These are phyloP conservation scores for Coemansia sp. DNA, from an alignment of 192 early-diverging fungal genomes.

Conservation along the genomic window DNA sequence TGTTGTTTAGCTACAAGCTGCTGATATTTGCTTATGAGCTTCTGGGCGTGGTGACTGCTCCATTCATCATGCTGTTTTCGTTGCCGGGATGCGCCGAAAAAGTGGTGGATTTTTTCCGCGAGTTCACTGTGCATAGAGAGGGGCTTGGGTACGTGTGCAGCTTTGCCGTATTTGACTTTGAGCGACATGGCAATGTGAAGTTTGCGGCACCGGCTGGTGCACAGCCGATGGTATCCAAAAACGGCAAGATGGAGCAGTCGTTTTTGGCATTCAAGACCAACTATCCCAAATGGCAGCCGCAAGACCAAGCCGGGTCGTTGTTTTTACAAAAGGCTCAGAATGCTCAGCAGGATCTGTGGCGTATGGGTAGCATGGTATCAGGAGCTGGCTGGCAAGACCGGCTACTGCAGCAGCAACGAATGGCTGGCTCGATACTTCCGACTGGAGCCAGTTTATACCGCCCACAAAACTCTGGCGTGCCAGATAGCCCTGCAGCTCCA, in stretches of 20 bases:
- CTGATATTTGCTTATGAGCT: constrained; percentile 80
- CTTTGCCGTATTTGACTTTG: constrained; percentile 95
- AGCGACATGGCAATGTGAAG: constrained; percentile 80
- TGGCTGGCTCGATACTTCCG: constrained; percentile 48
- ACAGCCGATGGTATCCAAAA: constrained; percentile 69
- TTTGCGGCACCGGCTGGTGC: constrained; percentile 72
- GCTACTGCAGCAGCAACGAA: constrained; percentile 47
- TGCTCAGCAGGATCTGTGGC: constrained; percentile 51
- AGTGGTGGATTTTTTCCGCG: constrained; percentile 92
- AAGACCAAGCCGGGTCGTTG: constrained; percentile 71
- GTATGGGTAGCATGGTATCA: constrained; percentile 12
- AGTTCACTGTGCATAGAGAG: constrained; percentile 90
- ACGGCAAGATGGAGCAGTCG: constrained; percentile 98
- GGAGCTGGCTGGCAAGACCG: constrained; percentile 47
- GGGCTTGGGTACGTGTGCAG: constrained; percentile 93
- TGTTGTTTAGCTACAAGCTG: constrained; percentile 78
- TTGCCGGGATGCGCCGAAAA: constrained; percentile 70
- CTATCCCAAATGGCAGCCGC: constrained; percentile 92
- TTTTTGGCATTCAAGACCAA: constrained; percentile 94
- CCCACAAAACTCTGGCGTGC: constrained; percentile 4
- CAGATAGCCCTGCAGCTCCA: constrained; percentile 17
- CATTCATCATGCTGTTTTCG: constrained; percentile 76
- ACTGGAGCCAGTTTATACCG: constrained; percentile 48
- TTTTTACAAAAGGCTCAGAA: constrained; percentile 66
- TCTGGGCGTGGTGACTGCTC: constrained; percentile 74